Conservation (phyloP, 1,284 basidiomycete species). For the Ceratobasidium sp. region DNA sequence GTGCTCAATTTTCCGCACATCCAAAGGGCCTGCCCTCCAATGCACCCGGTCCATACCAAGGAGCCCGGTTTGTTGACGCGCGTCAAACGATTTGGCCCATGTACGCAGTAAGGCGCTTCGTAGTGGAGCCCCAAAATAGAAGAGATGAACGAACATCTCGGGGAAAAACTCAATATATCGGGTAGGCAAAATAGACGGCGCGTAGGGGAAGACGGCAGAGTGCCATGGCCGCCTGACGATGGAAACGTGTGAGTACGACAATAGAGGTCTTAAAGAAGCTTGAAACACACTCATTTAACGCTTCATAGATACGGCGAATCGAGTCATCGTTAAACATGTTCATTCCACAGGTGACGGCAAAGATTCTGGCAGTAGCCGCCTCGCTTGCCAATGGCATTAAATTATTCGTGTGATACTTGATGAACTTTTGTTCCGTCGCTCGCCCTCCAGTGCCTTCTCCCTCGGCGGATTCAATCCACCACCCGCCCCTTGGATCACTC, state of each 20-base stretch:
- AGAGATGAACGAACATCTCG: slow-evolving; percentile 38
- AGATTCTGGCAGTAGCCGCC: slow-evolving; percentile 19
- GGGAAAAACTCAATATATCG: slow-evolving; percentile 1
- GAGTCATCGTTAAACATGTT: slow-evolving; percentile 11
- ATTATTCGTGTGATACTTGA: not conserved
- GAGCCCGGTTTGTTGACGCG: slow-evolving; percentile 31
- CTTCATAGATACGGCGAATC: not conserved
- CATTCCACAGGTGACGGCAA: slow-evolving; percentile 4
- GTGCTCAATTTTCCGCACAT: not conserved
- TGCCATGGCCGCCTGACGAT: slow-evolving; percentile 33
- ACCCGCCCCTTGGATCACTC: slow-evolving; percentile 29
- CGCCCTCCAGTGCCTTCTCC: not conserved
- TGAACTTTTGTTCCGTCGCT: not conserved
- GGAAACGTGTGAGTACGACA: not conserved
- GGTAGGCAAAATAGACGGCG: not conserved
- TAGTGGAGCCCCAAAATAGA: slow-evolving; percentile 8
- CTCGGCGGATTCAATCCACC: not conserved
- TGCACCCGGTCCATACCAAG: slow-evolving; percentile 2
- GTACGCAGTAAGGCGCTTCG: slow-evolving; percentile 13
- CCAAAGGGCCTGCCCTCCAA: not conserved
- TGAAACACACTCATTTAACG: too few relatives aligned
- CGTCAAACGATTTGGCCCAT: slow-evolving; percentile 18
- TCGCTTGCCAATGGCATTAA: not conserved
- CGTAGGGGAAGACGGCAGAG: slow-evolving; percentile 18
- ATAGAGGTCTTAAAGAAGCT: too few relatives aligned